Base-by-base conservation (phyloP, 352 stramenopile species). In the Globisporangium acanthophoron region DNA sequence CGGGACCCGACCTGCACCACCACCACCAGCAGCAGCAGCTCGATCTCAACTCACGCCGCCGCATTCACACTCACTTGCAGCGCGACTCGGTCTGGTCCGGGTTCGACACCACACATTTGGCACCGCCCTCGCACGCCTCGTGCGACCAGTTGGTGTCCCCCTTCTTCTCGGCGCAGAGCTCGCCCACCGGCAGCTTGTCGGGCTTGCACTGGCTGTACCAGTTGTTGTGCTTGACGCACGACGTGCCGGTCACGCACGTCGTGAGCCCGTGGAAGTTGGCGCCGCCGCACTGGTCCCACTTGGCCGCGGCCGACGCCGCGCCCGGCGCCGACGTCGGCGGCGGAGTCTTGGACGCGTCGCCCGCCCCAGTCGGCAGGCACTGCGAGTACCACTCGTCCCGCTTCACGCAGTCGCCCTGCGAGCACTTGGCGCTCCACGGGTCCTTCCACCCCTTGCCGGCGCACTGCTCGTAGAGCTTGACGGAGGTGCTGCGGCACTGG, bases 141-240 rank as follows among this genome's bases (percentile, higher is more conserved):
- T 50, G 48, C 46, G 29, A 49, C 56, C 56, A 62, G 7, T 16
- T 41, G 40, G 39, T 62, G 56, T 40, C 56, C 16, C n/a, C 13
- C 46, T 62, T 54, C 9, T 56, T 55, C 39, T 62, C 20, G 27
- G 33, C 56, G 47, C 56, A 62, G n/a, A 62, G 46, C 48, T 62
- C 56, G 46, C 56, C 56, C 46, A 62, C 56, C 5, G 56, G 56
- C 16, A 62, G 56, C 16, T 62, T 41, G 21, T 59, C 40, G 6
- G 58, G 58, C 41, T 56, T 61, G 54, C 67, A 72, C 51, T 75
- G 68, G 24, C 54, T 60, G 61, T 70, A 75, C 52, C 54, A 71
- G 54, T 72, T 58, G 39, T 62, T 64, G 52, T 61, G 64, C 45
- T 64, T 60, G 20, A 59, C 47, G 39, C 65, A 76, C 29, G 62